Evolutionary conservation across 306 rosid species (phyloP).

Genomic region (Citrullus colocynthis): DNA sequence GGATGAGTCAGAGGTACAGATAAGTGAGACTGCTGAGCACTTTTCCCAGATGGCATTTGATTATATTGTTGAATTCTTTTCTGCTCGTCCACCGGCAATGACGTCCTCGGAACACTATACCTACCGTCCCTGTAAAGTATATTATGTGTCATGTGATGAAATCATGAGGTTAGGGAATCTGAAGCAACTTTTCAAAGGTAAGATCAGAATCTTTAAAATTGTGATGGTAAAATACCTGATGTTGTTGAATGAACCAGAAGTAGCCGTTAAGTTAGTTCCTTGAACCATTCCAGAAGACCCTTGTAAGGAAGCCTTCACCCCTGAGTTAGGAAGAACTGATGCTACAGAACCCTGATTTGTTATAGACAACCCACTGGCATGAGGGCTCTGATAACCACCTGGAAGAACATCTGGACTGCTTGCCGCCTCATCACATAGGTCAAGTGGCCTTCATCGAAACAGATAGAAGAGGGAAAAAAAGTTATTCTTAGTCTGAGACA

Average conservation of each 20-base stretch:
- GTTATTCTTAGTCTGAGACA: not conserved
- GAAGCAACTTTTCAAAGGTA: not conserved
- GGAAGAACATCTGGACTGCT: slow-evolving; percentile 49
- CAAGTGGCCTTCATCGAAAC: slow-evolving; percentile 81
- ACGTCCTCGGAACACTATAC: slow-evolving; percentile 56
- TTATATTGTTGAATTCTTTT: slow-evolving; percentile 77
- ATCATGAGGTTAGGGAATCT: not conserved
- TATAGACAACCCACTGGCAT: slow-evolving; percentile 51
- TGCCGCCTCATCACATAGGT: slow-evolving; percentile 69
- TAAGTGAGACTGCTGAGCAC: slow-evolving; percentile 56
- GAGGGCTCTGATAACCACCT: slow-evolving; percentile 63
- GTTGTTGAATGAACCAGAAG: slow-evolving; percentile 44
- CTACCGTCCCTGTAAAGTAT: slow-evolving; percentile 54
- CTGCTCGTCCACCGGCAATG: slow-evolving; percentile 84
- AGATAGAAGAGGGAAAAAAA: slow-evolving; percentile 8
- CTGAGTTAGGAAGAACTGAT: slow-evolving; percentile 48
- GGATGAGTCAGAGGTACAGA: slow-evolving; percentile 53
- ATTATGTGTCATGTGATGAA: not conserved
- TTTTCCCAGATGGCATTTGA: slow-evolving; percentile 64
- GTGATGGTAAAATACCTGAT: slow-evolving; percentile 41
- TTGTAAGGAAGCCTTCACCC: slow-evolving; percentile 49
- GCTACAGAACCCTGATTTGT: slow-evolving; percentile 59
- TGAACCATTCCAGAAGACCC: slow-evolving; percentile 63
- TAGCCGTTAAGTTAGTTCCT: slow-evolving; percentile 49
- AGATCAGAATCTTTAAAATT: not conserved